Percentiles rank a stretch among this genome's conserved stretches.
phyloP scores from a whole-genome alignment of 768 basidiomycete species.

The Amanita rubescens region DNA sequence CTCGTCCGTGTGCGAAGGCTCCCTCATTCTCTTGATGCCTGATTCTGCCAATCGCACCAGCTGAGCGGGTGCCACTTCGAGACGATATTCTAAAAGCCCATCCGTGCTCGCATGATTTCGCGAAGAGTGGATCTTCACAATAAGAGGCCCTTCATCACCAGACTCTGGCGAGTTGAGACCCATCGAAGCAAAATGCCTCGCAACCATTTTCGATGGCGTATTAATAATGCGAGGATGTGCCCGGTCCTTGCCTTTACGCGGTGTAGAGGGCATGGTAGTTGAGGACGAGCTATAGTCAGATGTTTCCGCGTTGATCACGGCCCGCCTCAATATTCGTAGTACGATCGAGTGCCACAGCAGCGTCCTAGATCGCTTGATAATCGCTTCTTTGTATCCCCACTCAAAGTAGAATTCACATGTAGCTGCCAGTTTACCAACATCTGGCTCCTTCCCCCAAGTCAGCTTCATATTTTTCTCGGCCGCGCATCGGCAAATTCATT shows the following conservation, averaged over 20 bases:
- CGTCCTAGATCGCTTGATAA: conserved; percentile 78
- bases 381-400: conserved; percentile 81
- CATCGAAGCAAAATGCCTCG: conserved; percentile 47
- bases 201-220: conserved; percentile 50
- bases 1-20: conserved; percentile 39
- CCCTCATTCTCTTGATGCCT: conserved; percentile 57
- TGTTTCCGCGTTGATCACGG: conserved; percentile 43
- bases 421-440: conserved; percentile 62
- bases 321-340: conserved; percentile 63
- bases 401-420: conserved; percentile 87
- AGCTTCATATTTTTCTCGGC: conserved; percentile 25
- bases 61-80: conserved; percentile 63
- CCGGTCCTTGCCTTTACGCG: conserved; percentile 26
- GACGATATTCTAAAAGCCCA: conserved; percentile 65
- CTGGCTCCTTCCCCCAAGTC: conserved; percentile 53
- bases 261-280: conserved; percentile 26
- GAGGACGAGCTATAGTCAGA: not conserved
- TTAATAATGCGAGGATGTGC: conserved; percentile 22
- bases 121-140: conserved; percentile 58
- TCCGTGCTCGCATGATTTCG: conserved; percentile 70
- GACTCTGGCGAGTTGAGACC: conserved; percentile 20
- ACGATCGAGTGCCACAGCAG: conserved; percentile 78
- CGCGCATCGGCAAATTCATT: too few species aligned
- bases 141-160: conserved; percentile 35
- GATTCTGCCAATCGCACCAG: conserved; percentile 59